Percentiles rank a stretch among this genome's conserved stretches.
Evolutionary conservation across 371 early-diverging fungal species (phyloP).

Genomic region (Mortierella sp.): DNA sequence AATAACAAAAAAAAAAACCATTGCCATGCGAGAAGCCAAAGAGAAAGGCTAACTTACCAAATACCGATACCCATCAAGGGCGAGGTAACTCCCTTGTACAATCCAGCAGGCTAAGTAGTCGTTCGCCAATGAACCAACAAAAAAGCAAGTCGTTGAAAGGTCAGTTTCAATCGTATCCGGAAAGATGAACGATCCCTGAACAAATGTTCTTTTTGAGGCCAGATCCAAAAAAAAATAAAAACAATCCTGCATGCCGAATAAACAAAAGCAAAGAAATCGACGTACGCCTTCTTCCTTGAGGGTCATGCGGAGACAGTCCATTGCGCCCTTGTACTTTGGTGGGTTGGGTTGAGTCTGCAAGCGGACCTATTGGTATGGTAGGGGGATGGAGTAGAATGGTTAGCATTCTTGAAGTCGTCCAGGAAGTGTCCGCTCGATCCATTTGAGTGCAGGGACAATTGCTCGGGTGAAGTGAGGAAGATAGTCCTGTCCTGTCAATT

Average conservation of each 20-base stretch:
- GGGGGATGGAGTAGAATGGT: neutral
- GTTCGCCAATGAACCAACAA: too few species aligned
- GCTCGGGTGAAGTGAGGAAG: neutral
- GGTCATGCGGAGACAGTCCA: conserved; percentile 79
- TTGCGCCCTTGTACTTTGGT: conserved; percentile 77
- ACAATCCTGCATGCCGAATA: neutral
- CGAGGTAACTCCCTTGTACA: conserved; percentile 88
- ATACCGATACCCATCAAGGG: conserved; percentile 91
- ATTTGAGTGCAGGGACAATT: neutral
- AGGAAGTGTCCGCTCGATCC: neutral
- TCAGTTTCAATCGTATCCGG: too few species aligned
- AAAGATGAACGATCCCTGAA: too few species aligned
- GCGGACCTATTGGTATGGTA: conserved; percentile 65
- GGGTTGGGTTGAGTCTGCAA: conserved; percentile 83
- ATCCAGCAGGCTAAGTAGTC: conserved; percentile 74
- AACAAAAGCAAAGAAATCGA: neutral
- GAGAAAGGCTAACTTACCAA: conserved; percentile 62
- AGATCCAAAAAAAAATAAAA: neutral
- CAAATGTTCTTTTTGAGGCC: too few species aligned
- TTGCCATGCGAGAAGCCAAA: neutral
- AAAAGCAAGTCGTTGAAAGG: too few species aligned
- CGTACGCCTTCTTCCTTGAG: conserved; percentile 83
- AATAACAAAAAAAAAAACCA: neutral
- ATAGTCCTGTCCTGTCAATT: neutral
- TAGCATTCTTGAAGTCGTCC: neutral